These are phyloP conservation scores for Eudorina sp. DNA, from an alignment of 139 green algal species.

Conservation along the genomic window DNA sequence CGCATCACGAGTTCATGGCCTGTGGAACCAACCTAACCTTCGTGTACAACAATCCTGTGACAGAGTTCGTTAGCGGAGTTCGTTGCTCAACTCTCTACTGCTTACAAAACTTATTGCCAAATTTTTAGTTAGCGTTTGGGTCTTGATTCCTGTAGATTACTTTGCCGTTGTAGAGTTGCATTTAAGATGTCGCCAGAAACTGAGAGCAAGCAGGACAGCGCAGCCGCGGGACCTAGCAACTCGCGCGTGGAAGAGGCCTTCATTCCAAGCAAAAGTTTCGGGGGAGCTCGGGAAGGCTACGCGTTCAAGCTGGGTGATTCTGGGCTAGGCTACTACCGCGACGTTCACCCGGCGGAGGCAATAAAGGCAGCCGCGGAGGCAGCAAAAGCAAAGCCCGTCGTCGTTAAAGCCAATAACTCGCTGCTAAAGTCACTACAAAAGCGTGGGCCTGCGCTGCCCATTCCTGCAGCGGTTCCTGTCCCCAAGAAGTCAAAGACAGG, in stretches of 20 bases:
- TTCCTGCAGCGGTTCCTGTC: constrained; percentile 16
- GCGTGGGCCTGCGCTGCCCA: constrained; percentile 16
- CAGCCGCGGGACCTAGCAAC: neutral
- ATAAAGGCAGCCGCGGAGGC: neutral
- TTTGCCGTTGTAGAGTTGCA: too few relatives aligned
- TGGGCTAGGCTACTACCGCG: constrained; percentile 54
- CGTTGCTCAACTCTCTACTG: too few relatives aligned
- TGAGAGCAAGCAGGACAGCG: neutral
- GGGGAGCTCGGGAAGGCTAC: constrained; percentile 31
- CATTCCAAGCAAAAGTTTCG: neutral
- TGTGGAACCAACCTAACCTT: too few relatives aligned
- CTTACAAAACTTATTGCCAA: too few relatives aligned
- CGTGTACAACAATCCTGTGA: too few relatives aligned
- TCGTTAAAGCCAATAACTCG: constrained; percentile 59
- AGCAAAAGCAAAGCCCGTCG: constrained; percentile 25
- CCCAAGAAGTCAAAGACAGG: constrained; percentile 64
- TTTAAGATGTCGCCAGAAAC: neutral
- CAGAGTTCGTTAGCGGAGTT: too few relatives aligned
- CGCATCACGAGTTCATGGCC: too few relatives aligned
- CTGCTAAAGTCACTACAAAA: constrained; percentile 55
- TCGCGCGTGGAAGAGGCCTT: neutral
- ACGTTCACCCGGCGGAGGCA: neutral
- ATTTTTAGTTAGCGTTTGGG: too few relatives aligned
- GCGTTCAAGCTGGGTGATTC: constrained; percentile 48
- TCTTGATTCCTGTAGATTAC: too few relatives aligned